Base-by-base conservation (phyloP, 192 early-diverging fungal genomes). In the Podila epigama region DNA sequence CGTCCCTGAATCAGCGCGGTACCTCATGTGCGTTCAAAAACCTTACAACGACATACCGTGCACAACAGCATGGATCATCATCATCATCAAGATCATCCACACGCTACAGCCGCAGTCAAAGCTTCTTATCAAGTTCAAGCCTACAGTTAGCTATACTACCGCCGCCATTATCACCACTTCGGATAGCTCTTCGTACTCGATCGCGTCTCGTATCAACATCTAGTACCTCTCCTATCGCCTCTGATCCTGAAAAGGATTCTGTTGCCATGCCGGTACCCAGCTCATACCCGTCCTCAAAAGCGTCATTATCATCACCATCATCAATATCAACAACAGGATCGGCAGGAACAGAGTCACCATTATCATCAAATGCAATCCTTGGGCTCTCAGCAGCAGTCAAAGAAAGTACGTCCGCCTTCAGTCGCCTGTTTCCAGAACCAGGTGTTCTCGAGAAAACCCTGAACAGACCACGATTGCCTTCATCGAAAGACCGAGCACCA, bases 351-450 rank as follows among this genome's bases (percentile, higher is more conserved):
- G n/a, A n/a, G n/a, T 15, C 57, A 16, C 36, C 22, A 28, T 25
- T 16, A n/a, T 13, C 63, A 25, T 34, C 35, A 41, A 8, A 42
- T 8, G 7, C 51, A 6, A 33, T 58, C 66, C 65, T 39, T 41
- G 54, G 57, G 13, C 5, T 25, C 31, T 34, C 31, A 13, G 15
- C 36, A 7, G 52, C 58, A 15, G 25, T 39, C 5, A 56, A 44
- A 8, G 63, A 73, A 25, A 32, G 58, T 12, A 36, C 42, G 13
- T 54, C 71, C 22, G 65, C 66, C 59, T 75, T 75, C 41, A 58
- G 61, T 9, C 34, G 64, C 22, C 41, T 75, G 28, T 75, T 75
- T 40, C 65, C 71, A 18, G 60, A 58, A 16, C 63, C 60, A 9
- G n/a, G n/a, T n/a, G n/a, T n/a, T 63, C 57, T 29, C 48, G 13